Base-by-base conservation (phyloP, 2,329 filamentous ascomycete species). In the Penicillium sp. region DNA sequence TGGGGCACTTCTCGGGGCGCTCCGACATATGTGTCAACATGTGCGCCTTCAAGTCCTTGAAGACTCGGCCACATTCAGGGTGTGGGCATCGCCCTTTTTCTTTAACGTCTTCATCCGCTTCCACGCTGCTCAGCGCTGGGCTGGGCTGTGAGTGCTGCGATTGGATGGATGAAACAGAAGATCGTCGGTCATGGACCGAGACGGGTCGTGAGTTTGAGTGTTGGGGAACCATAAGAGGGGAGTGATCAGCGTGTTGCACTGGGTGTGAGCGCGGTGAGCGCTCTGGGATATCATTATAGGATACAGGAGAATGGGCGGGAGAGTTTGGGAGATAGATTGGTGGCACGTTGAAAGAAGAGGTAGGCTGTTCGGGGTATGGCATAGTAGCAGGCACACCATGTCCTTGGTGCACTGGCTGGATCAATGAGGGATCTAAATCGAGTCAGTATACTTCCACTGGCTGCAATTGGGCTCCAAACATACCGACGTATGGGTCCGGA, bases 21-120 rank as follows among this genome's bases (percentile, higher is more conserved):
- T 96, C 91, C 54, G 86, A 88, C 74, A 94, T 90, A 73, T 97
- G 92, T 0, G 92, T 97, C 70, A 96, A 83, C 88, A 95, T 93
- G 74, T 97, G 92, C 8, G 92, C 92, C 75, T 93, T 93, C 60
- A 96, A 78, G 68, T 96, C 92, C 76, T 95, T 95, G 82, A 95
- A 95, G 54, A 87, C 81, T 66, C 89, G 87, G 59, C 91, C 90
- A 66, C 92, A 96, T 54, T 93, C 90, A 6, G 88, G 86, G 67
- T 92, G 87, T 1, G 89, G 89, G 78, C 91, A 96, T 57, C 89
- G 81, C 32, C 83, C 83, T 67, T 88, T 88, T 67, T 87, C 82
- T 56, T 77, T 75, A 36, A 71, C 71, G 69, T 90, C 87, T 67
- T 88, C 87, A 24, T 79, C 77, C 55, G 78, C 73, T 67, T 88